Conservation (phyloP, 2,329 filamentous ascomycete genomes). For the Niveomyces coronatus region DNA sequence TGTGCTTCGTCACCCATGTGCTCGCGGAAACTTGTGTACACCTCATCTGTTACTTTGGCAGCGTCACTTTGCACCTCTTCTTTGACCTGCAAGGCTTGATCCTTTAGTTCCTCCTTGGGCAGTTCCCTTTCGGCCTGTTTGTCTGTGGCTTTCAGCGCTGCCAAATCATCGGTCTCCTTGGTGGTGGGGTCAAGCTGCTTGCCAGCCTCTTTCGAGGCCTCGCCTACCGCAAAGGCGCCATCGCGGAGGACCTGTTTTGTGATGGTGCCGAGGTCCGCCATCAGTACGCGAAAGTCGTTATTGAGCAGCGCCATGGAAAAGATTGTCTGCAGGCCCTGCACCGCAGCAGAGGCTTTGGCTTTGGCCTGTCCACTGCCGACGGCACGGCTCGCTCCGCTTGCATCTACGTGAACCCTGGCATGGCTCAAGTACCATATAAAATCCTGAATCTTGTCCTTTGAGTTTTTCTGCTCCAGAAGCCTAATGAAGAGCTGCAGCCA, state of each 20-base stretch:
- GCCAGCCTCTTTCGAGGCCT: slow-evolving; percentile 63
- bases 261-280: slow-evolving; percentile 69
- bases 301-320: slow-evolving; percentile 81
- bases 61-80: slow-evolving; percentile 43
- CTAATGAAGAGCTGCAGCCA: slow-evolving; percentile 74
- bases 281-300: slow-evolving; percentile 77
- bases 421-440: slow-evolving; percentile 78
- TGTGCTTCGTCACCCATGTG: slow-evolving; percentile 65
- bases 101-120: slow-evolving; percentile 53
- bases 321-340: slow-evolving; percentile 73
- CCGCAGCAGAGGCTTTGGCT: slow-evolving; percentile 34
- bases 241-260: slow-evolving; percentile 80
- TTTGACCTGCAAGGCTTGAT: slow-evolving; percentile 44
- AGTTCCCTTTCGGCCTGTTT: slow-evolving; percentile 23
- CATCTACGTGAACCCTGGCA: slow-evolving; percentile 45
- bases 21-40: slow-evolving; percentile 60
- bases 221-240: slow-evolving; percentile 68
- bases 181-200: slow-evolving; percentile 56
- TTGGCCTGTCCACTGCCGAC: slow-evolving; percentile 22
- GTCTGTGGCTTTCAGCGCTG: slow-evolving; percentile 11
- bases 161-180: slow-evolving; percentile 12
- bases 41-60: slow-evolving; percentile 43
- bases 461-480: slow-evolving; percentile 74
- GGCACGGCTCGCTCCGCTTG: slow-evolving; percentile 19
- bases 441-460: slow-evolving; percentile 77